Evolutionary conservation across 371 early-diverging fungal species (phyloP).

Genomic region (Zychaea mexicana): DNA sequence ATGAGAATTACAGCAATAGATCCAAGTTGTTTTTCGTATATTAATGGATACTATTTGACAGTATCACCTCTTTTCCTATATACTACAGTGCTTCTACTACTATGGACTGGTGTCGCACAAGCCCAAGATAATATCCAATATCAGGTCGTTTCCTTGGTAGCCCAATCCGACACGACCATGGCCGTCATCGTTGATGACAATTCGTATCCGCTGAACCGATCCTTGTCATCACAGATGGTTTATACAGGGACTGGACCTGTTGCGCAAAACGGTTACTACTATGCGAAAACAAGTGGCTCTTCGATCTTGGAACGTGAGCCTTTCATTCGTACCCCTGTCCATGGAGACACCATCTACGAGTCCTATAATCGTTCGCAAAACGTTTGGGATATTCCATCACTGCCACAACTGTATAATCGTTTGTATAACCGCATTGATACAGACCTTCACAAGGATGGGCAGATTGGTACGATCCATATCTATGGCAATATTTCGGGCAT

Average conservation of each 20-base stretch:
- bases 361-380: constrained; percentile 22
- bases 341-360: constrained; percentile 14
- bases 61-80: neutral
- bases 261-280: constrained; percentile 4
- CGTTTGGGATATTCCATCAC: neutral
- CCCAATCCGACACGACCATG: neutral
- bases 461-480: constrained; percentile 22
- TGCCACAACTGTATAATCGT: constrained; percentile 9
- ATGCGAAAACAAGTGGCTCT: constrained; percentile 8
- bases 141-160: neutral
- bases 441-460: constrained; percentile 16
- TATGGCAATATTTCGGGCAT: constrained; percentile 12
- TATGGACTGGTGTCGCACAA: neutral
- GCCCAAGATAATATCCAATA: neutral
- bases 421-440: constrained; percentile 20
- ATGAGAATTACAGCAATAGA: too few species aligned
- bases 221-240: constrained; percentile 1
- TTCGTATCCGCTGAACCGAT: constrained; percentile 9
- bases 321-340: constrained; percentile 1
- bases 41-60: too few species aligned
- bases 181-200: constrained; percentile 21
- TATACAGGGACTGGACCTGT: constrained; percentile 20
- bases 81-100: neutral
- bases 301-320: constrained; percentile 5
- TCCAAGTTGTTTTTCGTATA: too few species aligned